These are phyloP conservation scores for Aspergillus sp. DNA, from an alignment of 2,329 filamentous ascomycete genomes.

Conservation along the genomic window DNA sequence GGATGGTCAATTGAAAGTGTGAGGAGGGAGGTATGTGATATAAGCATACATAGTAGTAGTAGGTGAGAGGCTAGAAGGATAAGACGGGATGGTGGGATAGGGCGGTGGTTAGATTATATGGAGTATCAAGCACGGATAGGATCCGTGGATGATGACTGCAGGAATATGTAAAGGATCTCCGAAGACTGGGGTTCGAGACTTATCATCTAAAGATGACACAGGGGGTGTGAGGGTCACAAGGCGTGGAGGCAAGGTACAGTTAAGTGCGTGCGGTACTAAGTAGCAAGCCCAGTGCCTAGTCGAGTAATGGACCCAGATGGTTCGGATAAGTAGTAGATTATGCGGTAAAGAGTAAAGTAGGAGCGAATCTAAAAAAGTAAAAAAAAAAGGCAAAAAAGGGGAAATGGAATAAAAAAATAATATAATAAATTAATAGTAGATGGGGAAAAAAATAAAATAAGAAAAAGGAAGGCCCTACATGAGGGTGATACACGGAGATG, in stretches of 20 bases:
- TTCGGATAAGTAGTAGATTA: conserved; percentile 7
- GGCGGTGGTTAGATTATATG: conserved; percentile 19
- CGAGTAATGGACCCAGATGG: conserved; percentile 19
- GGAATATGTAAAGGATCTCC: conserved; percentile 25
- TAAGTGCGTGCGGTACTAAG: conserved; percentile 1
- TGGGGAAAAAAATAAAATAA: conserved; percentile 10
- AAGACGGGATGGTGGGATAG: neutral
- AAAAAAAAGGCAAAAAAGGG: neutral
- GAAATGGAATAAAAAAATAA: conserved; percentile 10
- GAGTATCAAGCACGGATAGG: conserved; percentile 20
- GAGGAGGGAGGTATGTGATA: conserved; percentile 5
- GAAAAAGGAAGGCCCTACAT: conserved; percentile 22
- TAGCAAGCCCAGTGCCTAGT: conserved; percentile 9
- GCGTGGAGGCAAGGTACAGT: conserved; percentile 26
- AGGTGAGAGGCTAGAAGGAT: conserved; percentile 2
- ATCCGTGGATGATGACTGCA: conserved; percentile 26
- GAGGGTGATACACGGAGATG: conserved; percentile 9
- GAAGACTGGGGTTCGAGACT: conserved; percentile 22
- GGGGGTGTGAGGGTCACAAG: conserved; percentile 23
- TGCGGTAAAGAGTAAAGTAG: conserved; percentile 1
- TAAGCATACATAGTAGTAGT: conserved; percentile 18
- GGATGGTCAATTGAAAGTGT: conserved; percentile 16
- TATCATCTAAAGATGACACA: conserved; percentile 26
- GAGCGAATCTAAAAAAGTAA: neutral
- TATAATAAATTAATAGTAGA: no score